Conservation (phyloP, 192 early-diverging fungal genomes). For the Funneliformis mosseae region DNA sequence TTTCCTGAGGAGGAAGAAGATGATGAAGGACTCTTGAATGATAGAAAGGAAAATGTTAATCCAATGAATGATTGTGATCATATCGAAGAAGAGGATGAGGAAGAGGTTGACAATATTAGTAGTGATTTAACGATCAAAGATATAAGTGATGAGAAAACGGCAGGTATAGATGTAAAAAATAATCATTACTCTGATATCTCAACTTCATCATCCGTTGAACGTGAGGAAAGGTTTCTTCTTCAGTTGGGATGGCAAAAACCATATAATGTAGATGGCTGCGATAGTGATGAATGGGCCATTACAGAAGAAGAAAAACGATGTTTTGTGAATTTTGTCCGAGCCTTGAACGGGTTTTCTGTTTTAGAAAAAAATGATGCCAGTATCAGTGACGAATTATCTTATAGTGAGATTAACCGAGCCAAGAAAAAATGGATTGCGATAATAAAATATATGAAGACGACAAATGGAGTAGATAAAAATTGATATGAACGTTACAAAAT, state of each 20-base stretch:
- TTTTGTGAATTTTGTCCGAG: constrained; percentile 21
- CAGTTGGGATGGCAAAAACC: constrained; percentile 29
- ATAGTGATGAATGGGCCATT: constrained; percentile 12
- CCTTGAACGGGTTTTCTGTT: constrained; percentile 11
- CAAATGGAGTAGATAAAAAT: not conserved
- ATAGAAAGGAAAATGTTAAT: not conserved
- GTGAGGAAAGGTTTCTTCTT: constrained; percentile 19
- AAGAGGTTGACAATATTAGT: not conserved
- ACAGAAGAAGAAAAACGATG: constrained; percentile 26
- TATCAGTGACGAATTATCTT: not conserved
- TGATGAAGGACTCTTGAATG: not conserved
- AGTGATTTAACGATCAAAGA: not conserved
- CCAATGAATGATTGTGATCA: not conserved
- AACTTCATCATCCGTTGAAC: not conserved
- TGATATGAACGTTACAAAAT: not conserved
- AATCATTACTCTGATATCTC: not conserved
- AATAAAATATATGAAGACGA: not conserved
- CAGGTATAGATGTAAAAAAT: not conserved
- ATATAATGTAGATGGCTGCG: not conserved
- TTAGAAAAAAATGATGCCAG: not conserved
- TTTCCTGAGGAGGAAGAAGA: not conserved
- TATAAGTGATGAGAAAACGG: not conserved
- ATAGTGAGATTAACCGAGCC: constrained; percentile 19
- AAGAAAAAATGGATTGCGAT: constrained; percentile 20
- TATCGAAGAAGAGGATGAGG: constrained; percentile 22